phyloP scores from a whole-genome alignment of 345 rosid species.

The Heritiera littoralis region DNA sequence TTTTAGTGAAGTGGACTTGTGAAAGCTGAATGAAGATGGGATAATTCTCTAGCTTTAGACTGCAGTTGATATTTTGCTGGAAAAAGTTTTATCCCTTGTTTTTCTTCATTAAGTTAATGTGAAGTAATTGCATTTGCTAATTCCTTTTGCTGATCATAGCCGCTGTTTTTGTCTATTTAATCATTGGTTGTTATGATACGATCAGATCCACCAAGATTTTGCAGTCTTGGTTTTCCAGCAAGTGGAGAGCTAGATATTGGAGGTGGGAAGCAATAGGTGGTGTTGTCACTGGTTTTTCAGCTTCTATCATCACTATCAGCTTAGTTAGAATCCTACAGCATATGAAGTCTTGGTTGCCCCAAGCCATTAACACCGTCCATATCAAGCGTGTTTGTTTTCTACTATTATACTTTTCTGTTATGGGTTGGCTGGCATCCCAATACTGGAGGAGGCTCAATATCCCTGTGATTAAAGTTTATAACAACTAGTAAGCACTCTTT shows the following conservation, averaged over 20 bases:
- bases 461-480: constrained; percentile 28
- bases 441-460: constrained; percentile 48
- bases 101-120: neutral
- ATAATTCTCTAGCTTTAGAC: neutral
- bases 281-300: constrained; percentile 44
- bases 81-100: neutral
- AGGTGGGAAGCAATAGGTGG: constrained; percentile 52
- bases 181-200: neutral
- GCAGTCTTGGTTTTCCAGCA: constrained; percentile 31
- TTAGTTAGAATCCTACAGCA: constrained; percentile 37
- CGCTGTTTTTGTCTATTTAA: neutral
- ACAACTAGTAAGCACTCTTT: constrained; percentile 24
- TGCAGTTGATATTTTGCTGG: neutral
- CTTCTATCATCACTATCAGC: constrained; percentile 48
- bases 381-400: constrained; percentile 53
- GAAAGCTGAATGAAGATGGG: constrained; percentile 10
- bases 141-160: neutral
- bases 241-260: constrained; percentile 34
- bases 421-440: constrained; percentile 48
- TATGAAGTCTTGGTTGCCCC: constrained; percentile 32
- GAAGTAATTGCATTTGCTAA: neutral
- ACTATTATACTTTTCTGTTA: constrained; percentile 41
- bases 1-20: neutral
- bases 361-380: neutral
- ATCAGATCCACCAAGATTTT: constrained; percentile 45